These are phyloP conservation scores for Torrubiellomyces zombiae DNA, from an alignment of 2,329 filamentous ascomycete species.

Conservation along the genomic window DNA sequence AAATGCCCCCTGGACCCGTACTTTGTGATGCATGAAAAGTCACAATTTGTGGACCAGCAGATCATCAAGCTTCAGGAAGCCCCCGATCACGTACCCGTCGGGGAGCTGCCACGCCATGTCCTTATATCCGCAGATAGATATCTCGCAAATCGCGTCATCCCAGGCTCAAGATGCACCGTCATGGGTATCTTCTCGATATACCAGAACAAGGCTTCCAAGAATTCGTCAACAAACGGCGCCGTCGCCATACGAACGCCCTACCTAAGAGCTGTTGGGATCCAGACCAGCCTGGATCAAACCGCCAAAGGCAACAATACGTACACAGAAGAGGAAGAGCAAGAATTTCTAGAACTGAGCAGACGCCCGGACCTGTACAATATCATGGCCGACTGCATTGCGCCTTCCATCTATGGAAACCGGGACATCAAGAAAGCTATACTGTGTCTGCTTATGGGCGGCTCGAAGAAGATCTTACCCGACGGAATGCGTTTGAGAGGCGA, in stretches of 20 bases:
- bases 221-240: slow-evolving; percentile 54
- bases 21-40: slow-evolving; percentile 88
- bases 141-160: slow-evolving; percentile 86
- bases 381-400: slow-evolving; percentile 84
- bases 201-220: slow-evolving; percentile 76
- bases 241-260: slow-evolving; percentile 95
- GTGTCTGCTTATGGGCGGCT: slow-evolving; percentile 82
- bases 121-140: slow-evolving; percentile 94
- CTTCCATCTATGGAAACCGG: slow-evolving; percentile 88
- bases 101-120: slow-evolving; percentile 87
- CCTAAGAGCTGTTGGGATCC: slow-evolving; percentile 79
- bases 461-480: slow-evolving; percentile 93
- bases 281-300: slow-evolving; percentile 77
- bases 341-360: slow-evolving; percentile 81
- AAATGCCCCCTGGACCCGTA: slow-evolving; percentile 89
- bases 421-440: slow-evolving; percentile 97
- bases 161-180: slow-evolving; percentile 82
- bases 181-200: slow-evolving; percentile 99
- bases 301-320: slow-evolving; percentile 73
- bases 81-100: slow-evolving; percentile 91
- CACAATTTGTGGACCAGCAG: slow-evolving; percentile 90
- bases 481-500: slow-evolving; percentile 96
- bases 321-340: slow-evolving; percentile 90
- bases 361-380: slow-evolving; percentile 82
- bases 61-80: slow-evolving; percentile 96